Conservation (phyloP, 352 stramenopile species). For the Phytophthora macrochlamydospora region DNA sequence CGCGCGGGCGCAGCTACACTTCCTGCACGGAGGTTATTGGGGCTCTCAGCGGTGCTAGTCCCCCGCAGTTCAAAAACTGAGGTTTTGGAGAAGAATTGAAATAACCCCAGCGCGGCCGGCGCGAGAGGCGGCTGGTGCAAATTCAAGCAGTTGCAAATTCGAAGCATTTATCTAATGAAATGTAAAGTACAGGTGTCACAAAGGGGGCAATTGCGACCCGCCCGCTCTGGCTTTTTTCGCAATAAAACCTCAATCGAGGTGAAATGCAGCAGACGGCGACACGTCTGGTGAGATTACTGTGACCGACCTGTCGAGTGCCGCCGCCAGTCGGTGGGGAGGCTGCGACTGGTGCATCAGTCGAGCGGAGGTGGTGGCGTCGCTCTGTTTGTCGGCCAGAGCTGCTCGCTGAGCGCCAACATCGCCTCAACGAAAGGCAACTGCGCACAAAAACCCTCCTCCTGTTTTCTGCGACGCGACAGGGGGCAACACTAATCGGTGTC, state of each 20-base stretch:
- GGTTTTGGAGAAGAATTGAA: constrained; percentile 41
- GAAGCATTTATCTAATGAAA: neutral
- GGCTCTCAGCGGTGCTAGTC: constrained; percentile 23
- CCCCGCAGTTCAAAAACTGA: constrained; percentile 40
- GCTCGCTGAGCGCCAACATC: neutral
- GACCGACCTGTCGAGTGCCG: neutral
- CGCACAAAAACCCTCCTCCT: neutral
- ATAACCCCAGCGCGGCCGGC: constrained; percentile 21
- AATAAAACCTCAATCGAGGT: constrained; percentile 3
- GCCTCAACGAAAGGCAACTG: neutral
- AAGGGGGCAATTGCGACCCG: constrained; percentile 4
- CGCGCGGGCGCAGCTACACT: neutral
- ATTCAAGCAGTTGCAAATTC: neutral
- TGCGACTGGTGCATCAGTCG: too few relatives aligned
- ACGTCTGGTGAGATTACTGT: constrained; percentile 29
- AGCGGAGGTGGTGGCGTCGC: too few relatives aligned
- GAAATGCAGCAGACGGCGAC: constrained; percentile 10
- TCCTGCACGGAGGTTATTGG: constrained; percentile 19
- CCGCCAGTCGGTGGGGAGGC: neutral
- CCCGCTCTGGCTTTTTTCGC: constrained; percentile 46
- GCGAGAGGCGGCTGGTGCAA: constrained; percentile 7
- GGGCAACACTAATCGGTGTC: neutral
- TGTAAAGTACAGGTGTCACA: constrained; percentile 9
- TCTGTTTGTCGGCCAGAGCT: too few relatives aligned
- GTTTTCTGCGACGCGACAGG: constrained; percentile 1